Conservation (phyloP, 805 yeast species). For the Diddensiella santjacobensis region DNA sequence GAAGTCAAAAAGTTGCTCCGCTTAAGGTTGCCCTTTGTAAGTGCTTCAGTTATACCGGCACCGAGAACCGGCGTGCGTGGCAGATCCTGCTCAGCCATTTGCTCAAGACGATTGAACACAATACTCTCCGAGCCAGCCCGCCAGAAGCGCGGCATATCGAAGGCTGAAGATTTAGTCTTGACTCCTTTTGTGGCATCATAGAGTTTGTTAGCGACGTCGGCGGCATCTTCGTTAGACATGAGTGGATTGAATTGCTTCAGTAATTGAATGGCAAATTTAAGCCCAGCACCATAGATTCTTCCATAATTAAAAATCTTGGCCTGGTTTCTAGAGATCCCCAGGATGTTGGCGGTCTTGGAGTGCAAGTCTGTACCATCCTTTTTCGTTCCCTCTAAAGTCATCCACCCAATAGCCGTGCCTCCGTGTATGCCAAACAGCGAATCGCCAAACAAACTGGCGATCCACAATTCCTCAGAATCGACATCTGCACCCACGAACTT, state of each 20-base stretch:
- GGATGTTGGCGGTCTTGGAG: slow-evolving; percentile 84
- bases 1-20: slow-evolving; percentile 71
- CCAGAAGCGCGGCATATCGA: slow-evolving; percentile 35
- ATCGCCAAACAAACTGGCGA: slow-evolving; percentile 92
- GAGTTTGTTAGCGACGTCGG: slow-evolving; percentile 55
- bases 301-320: slow-evolving; percentile 97
- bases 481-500: slow-evolving; percentile 97
- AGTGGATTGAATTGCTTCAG: slow-evolving; percentile 78
- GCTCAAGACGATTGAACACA: slow-evolving; percentile 82
- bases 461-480: slow-evolving; percentile 97
- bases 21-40: slow-evolving; percentile 61
- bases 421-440: slow-evolving; percentile 87
- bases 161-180: slow-evolving; percentile 32
- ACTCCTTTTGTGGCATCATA: slow-evolving; percentile 84
- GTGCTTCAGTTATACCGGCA: slow-evolving; percentile 86
- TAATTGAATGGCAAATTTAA: slow-evolving; percentile 79
- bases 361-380: slow-evolving; percentile 90
- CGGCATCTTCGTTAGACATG: slow-evolving; percentile 64
- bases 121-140: slow-evolving; percentile 93
- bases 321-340: slow-evolving; percentile 85
- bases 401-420: slow-evolving; percentile 97
- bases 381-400: slow-evolving; percentile 96
- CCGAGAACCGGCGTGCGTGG: slow-evolving; percentile 92
- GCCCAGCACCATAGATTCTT: slow-evolving; percentile 96
- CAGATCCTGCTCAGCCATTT: slow-evolving; percentile 72